Evolutionary conservation across 2,329 filamentous ascomycete genomes (phyloP).

Genomic region (Aspergillus oerlinghausenensis): DNA sequence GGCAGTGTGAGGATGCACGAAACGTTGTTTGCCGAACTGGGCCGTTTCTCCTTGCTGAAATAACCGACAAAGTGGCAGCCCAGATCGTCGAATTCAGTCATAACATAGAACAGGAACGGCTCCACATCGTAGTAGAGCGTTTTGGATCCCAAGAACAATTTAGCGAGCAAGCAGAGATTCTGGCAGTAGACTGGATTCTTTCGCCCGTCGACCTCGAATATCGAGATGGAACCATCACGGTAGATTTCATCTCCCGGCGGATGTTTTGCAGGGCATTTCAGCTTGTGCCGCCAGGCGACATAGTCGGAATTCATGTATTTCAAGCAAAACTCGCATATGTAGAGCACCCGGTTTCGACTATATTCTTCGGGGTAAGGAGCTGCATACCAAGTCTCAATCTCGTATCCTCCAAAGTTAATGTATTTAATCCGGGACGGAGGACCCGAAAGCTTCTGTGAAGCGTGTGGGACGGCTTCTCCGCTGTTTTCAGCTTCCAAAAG

Average conservation of each 20-base stretch:
- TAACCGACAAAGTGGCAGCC: constrained; percentile 98
- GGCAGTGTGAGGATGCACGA: constrained; percentile 94
- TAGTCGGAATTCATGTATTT: constrained; percentile 99
- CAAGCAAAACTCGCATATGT: constrained; percentile 97
- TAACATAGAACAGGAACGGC: constrained; percentile 97
- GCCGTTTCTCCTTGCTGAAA: constrained; percentile 97
- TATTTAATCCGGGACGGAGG: constrained; percentile 96
- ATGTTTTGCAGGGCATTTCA: constrained; percentile 94
- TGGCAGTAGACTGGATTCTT: constrained; percentile 95
- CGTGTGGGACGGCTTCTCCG: constrained; percentile 58
- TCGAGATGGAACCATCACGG: constrained; percentile 85
- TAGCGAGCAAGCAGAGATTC: constrained; percentile 88
- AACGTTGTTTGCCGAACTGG: constrained; percentile 93
- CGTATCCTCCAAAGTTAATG: constrained; percentile 95
- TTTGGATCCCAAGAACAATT: constrained; percentile 96
- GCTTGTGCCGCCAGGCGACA: constrained; percentile 94
- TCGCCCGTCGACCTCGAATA: constrained; percentile 95
- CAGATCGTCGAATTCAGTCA: constrained; percentile 82
- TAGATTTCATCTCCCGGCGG: constrained; percentile 98
- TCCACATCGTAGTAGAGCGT: constrained; percentile 99
- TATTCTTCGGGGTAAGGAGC: constrained; percentile 98
- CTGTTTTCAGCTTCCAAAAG: constrained; percentile 59
- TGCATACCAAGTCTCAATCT: constrained; percentile 99
- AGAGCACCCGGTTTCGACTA: constrained; percentile 91
- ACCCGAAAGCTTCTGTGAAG: constrained; percentile 70